These are phyloP conservation scores for Symmetrospora coprosmae DNA, from an alignment of 768 basidiomycete genomes.

Conservation along the genomic window DNA sequence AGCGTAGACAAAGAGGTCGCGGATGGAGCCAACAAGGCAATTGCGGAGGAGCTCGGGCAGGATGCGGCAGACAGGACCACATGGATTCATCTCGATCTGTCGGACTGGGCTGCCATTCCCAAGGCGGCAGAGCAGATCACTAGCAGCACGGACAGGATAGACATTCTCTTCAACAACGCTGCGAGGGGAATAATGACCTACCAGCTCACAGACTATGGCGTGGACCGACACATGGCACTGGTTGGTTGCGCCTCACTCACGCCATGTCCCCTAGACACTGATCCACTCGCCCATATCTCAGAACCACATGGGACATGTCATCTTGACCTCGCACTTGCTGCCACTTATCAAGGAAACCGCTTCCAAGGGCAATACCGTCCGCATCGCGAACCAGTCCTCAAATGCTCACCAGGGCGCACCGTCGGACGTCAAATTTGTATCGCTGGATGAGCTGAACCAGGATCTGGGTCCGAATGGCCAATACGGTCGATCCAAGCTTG, in stretches of 20 bases:
- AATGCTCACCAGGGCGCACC: slow-evolving; percentile 23
- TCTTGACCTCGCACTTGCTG: slow-evolving; percentile 18
- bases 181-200: slow-evolving; percentile 24
- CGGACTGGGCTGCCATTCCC: slow-evolving; percentile 16
- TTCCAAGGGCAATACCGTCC: slow-evolving; percentile 1
- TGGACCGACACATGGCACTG: slow-evolving; percentile 14
- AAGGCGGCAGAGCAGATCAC: slow-evolving; percentile 21
- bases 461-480: slow-evolving; percentile 20
- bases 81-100: slow-evolving; percentile 18
- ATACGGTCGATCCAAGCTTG: slow-evolving; percentile 18
- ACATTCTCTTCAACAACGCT: slow-evolving; percentile 23
- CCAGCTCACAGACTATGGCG: slow-evolving; percentile 14
- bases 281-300: too few species aligned
- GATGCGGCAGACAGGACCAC: slow-evolving; percentile 15
- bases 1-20: slow-evolving; percentile 7
- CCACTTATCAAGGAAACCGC: slow-evolving; percentile 21
- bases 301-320: slow-evolving; percentile 23
- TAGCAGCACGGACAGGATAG: slow-evolving; percentile 11
- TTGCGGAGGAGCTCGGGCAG: slow-evolving; percentile 18
- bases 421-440: slow-evolving; percentile 20
- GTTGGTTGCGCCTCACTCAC: background rate
- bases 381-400: slow-evolving; percentile 12
- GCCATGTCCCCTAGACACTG: background rate
- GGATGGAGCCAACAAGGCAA: slow-evolving; percentile 5
- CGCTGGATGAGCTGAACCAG: slow-evolving; percentile 20